These are phyloP conservation scores for Suillus paluster DNA, from an alignment of 768 basidiomycete genomes.

Conservation along the genomic window DNA sequence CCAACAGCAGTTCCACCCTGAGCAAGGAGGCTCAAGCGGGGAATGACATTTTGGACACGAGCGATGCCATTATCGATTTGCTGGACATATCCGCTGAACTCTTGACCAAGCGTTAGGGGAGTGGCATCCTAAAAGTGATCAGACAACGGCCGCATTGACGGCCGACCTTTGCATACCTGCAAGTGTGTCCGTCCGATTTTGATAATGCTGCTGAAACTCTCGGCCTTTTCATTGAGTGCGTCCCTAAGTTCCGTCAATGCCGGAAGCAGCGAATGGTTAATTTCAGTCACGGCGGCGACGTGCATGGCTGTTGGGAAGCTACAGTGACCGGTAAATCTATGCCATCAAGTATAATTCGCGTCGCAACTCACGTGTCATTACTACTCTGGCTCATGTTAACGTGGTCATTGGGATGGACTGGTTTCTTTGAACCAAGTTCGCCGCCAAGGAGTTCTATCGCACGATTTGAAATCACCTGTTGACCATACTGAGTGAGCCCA, in stretches of 20 bases:
- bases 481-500: not conserved
- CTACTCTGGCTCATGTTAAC: conserved; percentile 99
- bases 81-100: conserved; percentile 98
- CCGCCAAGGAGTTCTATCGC: conserved; percentile 98
- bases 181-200: conserved; percentile 99
- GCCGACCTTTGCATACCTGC: conserved; percentile 50
- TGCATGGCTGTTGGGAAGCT: conserved; percentile 99
- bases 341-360: not conserved
- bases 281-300: conserved; percentile 91
- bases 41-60: conserved; percentile 78
- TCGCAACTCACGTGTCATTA: conserved; percentile 85
- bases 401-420: conserved; percentile 99
- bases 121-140: conserved; percentile 79
- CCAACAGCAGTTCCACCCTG: conserved; percentile 99
- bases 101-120: conserved; percentile 95
- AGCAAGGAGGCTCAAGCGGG: conserved; percentile 86
- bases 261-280: conserved; percentile 78
- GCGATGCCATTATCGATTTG: conserved; percentile 91
- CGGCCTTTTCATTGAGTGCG: conserved; percentile 82
- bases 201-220: conserved; percentile 88
- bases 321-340: conserved; percentile 6
- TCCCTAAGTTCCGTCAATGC: conserved; percentile 84
- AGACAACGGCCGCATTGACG: conserved; percentile 5
- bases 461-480: conserved; percentile 94
- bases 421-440: conserved; percentile 92